These are phyloP conservation scores for Suillus lakei DNA, from an alignment of 768 basidiomycete species.

Conservation along the genomic window DNA sequence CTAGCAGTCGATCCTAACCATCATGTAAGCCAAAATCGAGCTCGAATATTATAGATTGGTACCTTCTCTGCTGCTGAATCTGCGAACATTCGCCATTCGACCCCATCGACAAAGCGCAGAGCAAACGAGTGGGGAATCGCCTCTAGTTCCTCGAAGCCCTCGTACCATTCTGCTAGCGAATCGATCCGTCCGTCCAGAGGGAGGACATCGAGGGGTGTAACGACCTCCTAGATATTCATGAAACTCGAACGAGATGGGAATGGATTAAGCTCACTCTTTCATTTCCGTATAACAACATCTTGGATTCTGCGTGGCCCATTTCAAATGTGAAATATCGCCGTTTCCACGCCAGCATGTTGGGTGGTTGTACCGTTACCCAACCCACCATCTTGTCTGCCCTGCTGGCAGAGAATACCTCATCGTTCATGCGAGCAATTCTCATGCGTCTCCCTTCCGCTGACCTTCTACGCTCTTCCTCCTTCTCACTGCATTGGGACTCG, in stretches of 20 bases:
- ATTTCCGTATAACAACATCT: constrained; percentile 53
- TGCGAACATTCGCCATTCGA: constrained; percentile 61
- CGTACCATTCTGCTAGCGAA: constrained; percentile 62
- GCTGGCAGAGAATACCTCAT: constrained; percentile 48
- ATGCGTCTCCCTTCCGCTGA: constrained; percentile 43
- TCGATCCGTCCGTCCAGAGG: constrained; percentile 50
- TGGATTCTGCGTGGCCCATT: constrained; percentile 38
- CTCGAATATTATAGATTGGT: background rate
- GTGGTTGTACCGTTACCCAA: constrained; percentile 66
- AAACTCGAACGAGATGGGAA: background rate
- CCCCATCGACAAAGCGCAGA: constrained; percentile 58
- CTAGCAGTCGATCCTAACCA: constrained; percentile 28
- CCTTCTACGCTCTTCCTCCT: constrained; percentile 45
- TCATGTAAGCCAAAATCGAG: background rate
- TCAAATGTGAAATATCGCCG: constrained; percentile 65
- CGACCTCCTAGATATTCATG: constrained; percentile 31
- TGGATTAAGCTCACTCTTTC: constrained; percentile 45
- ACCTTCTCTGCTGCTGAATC: constrained; percentile 72
- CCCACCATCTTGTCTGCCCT: constrained; percentile 48
- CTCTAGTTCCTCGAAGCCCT: constrained; percentile 70
- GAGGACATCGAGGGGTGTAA: constrained; percentile 37
- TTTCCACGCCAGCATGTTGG: constrained; percentile 61
- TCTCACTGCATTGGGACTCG: constrained; percentile 49
- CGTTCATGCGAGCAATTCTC: constrained; percentile 51
- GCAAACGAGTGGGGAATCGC: constrained; percentile 72